These are phyloP conservation scores for Picochlorum sp. DNA, from an alignment of 139 green algal species.

Conservation along the genomic window DNA sequence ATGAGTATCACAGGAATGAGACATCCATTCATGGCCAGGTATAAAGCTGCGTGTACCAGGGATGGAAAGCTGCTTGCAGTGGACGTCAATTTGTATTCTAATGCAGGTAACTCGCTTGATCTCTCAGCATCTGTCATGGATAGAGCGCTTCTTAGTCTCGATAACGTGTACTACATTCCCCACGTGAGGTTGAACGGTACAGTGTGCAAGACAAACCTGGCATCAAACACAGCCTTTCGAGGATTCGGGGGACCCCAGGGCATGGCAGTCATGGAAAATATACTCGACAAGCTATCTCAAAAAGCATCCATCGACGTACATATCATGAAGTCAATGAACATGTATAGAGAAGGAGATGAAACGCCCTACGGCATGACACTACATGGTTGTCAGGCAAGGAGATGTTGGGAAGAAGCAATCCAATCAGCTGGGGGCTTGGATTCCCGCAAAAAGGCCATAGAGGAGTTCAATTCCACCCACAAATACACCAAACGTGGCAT, in stretches of 20 bases:
- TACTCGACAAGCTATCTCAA: constrained; percentile 67
- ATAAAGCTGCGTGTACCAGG: constrained; percentile 64
- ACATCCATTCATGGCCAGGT: constrained; percentile 76
- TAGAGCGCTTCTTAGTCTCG: constrained; percentile 74
- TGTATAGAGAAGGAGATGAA: constrained; percentile 74
- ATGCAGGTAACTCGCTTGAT: constrained; percentile 81
- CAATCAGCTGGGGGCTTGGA: constrained; percentile 31
- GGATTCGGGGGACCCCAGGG: constrained; percentile 91
- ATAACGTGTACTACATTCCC: constrained; percentile 55
- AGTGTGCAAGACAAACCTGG: constrained; percentile 77
- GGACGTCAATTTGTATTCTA: constrained; percentile 82
- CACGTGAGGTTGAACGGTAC: constrained; percentile 44
- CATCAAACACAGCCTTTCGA: constrained; percentile 90
- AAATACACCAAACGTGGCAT: constrained; percentile 82
- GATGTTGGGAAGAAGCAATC: constrained; percentile 27
- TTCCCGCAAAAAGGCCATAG: constrained; percentile 21
- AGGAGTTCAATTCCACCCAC: constrained; percentile 56
- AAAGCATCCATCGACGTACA: constrained; percentile 24
- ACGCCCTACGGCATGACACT: constrained; percentile 76
- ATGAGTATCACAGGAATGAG: constrained; percentile 83
- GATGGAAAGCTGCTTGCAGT: constrained; percentile 63
- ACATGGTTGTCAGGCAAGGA: constrained; percentile 35
- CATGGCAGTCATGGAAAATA: constrained; percentile 74
- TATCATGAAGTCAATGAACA: constrained; percentile 50
- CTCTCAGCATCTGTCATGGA: constrained; percentile 77